Evolutionary conservation across 2,329 filamentous ascomycete genomes (phyloP).

Genomic region (Pseudogymnoascus sp.): DNA sequence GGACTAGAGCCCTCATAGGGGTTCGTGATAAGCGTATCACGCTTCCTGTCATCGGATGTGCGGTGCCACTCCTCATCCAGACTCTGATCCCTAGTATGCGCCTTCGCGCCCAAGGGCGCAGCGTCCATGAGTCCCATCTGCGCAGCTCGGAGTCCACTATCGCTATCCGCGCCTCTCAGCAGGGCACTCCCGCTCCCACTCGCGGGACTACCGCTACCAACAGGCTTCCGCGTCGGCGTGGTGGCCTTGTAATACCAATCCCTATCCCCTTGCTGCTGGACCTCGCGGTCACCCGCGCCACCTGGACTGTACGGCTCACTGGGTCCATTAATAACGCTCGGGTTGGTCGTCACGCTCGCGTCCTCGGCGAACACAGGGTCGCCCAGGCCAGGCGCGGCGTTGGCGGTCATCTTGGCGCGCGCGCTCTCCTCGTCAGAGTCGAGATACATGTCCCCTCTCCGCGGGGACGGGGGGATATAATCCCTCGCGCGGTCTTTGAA

Average conservation of each 20-base stretch:
- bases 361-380: constrained; percentile 34
- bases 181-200: constrained; percentile 25
- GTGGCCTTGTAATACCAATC: constrained; percentile 49
- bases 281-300: constrained; percentile 12
- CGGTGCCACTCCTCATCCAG: constrained; percentile 59
- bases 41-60: constrained; percentile 54
- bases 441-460: constrained; percentile 51
- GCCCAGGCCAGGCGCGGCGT: constrained; percentile 46
- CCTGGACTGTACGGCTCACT: constrained; percentile 41
- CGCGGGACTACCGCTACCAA: background rate
- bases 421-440: constrained; percentile 43
- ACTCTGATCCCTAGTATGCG: constrained; percentile 46
- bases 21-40: constrained; percentile 59
- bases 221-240: constrained; percentile 34
- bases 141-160: constrained; percentile 24
- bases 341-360: constrained; percentile 70
- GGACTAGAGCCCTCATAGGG: constrained; percentile 59
- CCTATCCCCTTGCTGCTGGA: constrained; percentile 18
- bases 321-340: constrained; percentile 71
- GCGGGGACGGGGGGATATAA: constrained; percentile 35
- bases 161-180: constrained; percentile 14
- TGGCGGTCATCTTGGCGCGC: constrained; percentile 66
- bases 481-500: constrained; percentile 55
- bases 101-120: constrained; percentile 37
- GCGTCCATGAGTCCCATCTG: constrained; percentile 22